Evolutionary conservation across 2,329 filamentous ascomycete species (phyloP).

Genomic region (Aureobasidium sp.): DNA sequence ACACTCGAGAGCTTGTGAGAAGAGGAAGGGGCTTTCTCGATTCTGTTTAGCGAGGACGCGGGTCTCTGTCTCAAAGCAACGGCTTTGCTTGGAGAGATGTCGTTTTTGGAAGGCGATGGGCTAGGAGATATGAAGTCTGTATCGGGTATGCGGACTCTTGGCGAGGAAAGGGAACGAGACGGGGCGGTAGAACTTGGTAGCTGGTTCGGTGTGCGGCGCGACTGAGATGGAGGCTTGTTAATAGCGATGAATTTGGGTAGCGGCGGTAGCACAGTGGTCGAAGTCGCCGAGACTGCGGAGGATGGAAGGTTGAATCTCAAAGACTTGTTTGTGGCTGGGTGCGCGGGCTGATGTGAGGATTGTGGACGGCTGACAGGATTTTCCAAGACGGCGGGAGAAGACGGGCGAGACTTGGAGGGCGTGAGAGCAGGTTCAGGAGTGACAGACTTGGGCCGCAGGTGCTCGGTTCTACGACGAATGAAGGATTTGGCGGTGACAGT

Average conservation of each 20-base stretch:
- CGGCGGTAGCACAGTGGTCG: neutral
- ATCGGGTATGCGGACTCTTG: neutral
- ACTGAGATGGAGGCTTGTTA: neutral
- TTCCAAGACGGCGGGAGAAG: neutral
- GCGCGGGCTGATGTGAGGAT: neutral
- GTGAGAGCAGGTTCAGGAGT: slow-evolving; percentile 17
- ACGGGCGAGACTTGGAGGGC: neutral
- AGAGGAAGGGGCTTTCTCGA: neutral
- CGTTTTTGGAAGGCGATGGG: neutral
- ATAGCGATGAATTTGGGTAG: neutral
- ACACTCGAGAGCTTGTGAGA: neutral
- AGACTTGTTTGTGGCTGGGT: neutral
- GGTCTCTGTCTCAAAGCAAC: neutral
- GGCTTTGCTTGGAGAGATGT: neutral
- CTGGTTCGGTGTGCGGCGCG: neutral
- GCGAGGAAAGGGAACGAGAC: neutral
- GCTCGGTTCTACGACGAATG: slow-evolving; percentile 11
- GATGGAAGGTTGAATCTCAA: neutral
- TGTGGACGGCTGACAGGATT: neutral
- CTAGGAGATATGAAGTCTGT: slow-evolving; percentile 1
- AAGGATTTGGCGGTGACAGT: neutral
- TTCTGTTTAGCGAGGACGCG: neutral
- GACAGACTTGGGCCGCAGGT: neutral
- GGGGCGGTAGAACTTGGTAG: neutral
- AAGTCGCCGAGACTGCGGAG: neutral